These are phyloP conservation scores for Citrus australasica DNA, from an alignment of 345 rosid species.

Conservation along the genomic window DNA sequence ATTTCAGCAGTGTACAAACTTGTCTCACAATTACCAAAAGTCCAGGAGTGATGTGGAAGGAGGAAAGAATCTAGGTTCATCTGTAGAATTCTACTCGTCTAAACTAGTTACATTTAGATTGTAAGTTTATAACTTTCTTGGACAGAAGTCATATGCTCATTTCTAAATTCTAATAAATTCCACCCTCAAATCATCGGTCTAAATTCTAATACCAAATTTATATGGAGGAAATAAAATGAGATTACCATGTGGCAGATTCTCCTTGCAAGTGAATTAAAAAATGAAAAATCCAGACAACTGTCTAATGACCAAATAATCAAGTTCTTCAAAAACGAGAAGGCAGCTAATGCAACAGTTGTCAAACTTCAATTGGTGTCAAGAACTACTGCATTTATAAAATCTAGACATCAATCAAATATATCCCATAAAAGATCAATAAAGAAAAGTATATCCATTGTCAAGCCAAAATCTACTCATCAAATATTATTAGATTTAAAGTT, in stretches of 20 bases:
- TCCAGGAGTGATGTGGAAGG: not conserved
- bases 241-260: not conserved
- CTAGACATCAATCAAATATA: not conserved
- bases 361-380: not conserved
- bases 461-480: not conserved
- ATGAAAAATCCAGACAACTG: not conserved
- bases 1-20: conserved; percentile 16
- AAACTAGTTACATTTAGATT: not conserved
- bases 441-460: not conserved
- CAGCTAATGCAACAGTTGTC: not conserved
- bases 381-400: not conserved
- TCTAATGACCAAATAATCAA: not conserved
- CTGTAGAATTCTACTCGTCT: not conserved
- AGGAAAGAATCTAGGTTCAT: not conserved
- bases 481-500: not conserved
- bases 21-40: not conserved
- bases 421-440: not conserved
- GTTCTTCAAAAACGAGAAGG: not conserved
- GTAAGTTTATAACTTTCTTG: not conserved
- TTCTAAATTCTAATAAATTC: too few species aligned
- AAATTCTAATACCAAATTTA: not conserved
- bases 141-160: not conserved
- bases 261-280: not conserved
- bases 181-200: not conserved
- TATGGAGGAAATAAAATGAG: not conserved